phyloP scores from a whole-genome alignment of 441 rosid genomes.

The Lepidium campestre region DNA sequence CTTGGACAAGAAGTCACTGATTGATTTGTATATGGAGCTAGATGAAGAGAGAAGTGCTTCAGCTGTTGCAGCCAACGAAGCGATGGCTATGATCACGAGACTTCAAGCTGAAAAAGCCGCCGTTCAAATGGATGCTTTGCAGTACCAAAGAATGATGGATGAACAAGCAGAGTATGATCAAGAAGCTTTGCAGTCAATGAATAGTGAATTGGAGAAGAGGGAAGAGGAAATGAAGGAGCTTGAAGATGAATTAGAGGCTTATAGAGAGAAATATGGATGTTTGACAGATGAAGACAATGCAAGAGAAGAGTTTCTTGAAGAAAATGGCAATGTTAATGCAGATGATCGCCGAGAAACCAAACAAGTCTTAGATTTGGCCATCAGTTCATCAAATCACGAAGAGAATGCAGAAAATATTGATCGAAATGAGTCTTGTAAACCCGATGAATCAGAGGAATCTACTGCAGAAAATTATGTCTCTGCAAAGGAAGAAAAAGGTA shows the following conservation, averaged over 20 bases:
- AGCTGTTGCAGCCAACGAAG: constrained; percentile 87
- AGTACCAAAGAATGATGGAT: constrained; percentile 99
- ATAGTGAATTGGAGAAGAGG: constrained; percentile 48
- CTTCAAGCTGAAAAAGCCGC: constrained; percentile 92
- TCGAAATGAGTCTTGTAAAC: constrained; percentile 2
- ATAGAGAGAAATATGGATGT: constrained; percentile 49
- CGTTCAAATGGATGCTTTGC: constrained; percentile 96
- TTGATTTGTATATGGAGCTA: constrained; percentile 77
- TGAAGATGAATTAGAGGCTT: constrained; percentile 59
- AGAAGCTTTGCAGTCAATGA: constrained; percentile 66
- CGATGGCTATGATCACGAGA: constrained; percentile 95
- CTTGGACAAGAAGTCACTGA: constrained; percentile 72
- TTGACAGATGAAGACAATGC: constrained; percentile 35
- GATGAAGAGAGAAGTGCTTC: constrained; percentile 95
- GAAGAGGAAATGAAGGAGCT: constrained; percentile 58
- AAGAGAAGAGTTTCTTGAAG: constrained; percentile 24
- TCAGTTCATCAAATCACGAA: constrained; percentile 9
- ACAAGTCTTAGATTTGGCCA: not conserved
- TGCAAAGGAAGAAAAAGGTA: constrained; percentile 11
- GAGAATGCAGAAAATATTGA: constrained; percentile 6
- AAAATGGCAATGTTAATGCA: constrained; percentile 10
- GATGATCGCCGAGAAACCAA: constrained; percentile 31
- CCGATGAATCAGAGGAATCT: constrained; percentile 21
- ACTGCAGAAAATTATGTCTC: not conserved
- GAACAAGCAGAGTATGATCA: constrained; percentile 93